phyloP scores from a whole-genome alignment of 352 stramenopile genomes.

The Thalassiosira mediterranea region DNA sequence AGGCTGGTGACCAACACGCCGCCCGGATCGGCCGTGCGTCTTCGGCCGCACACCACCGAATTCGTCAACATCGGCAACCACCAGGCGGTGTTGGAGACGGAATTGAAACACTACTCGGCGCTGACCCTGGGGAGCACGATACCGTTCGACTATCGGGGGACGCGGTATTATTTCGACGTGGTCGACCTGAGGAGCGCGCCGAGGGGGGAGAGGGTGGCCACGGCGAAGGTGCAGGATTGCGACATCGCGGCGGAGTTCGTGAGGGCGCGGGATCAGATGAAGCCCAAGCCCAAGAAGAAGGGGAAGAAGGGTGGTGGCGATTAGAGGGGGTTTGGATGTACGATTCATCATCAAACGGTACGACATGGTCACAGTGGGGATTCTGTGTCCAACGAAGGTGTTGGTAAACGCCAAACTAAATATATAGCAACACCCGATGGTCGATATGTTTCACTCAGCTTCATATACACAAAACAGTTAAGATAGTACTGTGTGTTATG shows the following conservation, averaged over 20 bases:
- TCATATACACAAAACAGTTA: too few relatives aligned
- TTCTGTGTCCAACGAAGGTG: too few relatives aligned
- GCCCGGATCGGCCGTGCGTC: slow-evolving; percentile 64
- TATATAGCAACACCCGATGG: too few relatives aligned
- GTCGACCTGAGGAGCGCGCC: slow-evolving; percentile 72
- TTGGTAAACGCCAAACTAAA: too few relatives aligned
- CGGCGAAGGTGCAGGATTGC: slow-evolving; percentile 80
- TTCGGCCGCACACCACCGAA: slow-evolving; percentile 69
- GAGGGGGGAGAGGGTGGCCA: slow-evolving; percentile 66
- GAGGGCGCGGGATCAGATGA: slow-evolving; percentile 67
- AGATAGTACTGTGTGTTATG: too few relatives aligned
- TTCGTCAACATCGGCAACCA: slow-evolving; percentile 78
- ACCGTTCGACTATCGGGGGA: slow-evolving; percentile 79
- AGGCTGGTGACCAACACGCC: slow-evolving; percentile 58
- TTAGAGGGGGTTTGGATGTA: too few relatives aligned
- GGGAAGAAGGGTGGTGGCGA: too few relatives aligned
- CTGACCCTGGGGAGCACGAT: slow-evolving; percentile 77
- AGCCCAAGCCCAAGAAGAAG: slow-evolving; percentile 29
- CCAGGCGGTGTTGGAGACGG: slow-evolving; percentile 82
- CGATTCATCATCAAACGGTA: too few relatives aligned
- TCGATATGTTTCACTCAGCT: too few relatives aligned
- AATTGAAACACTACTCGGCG: slow-evolving; percentile 81
- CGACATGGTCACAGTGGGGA: too few relatives aligned
- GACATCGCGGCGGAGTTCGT: slow-evolving; percentile 81
- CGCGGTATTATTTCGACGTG: slow-evolving; percentile 83